Evolutionary conservation across 768 basidiomycete species (phyloP).

Genomic region (Suillus subalutaceus): DNA sequence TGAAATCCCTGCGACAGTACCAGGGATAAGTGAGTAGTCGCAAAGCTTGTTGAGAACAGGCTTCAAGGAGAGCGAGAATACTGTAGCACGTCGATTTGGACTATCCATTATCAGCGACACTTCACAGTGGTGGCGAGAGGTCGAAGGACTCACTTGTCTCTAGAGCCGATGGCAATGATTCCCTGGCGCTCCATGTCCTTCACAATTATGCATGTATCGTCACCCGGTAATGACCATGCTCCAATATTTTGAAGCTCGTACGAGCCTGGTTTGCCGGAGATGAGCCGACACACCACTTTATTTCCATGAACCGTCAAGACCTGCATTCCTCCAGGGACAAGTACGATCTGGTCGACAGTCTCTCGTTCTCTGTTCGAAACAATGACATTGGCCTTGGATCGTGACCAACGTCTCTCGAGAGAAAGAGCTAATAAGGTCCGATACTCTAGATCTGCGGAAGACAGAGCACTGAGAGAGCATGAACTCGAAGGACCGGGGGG

Average conservation of each 20-base stretch:
- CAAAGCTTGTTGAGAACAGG: slow-evolving; percentile 24
- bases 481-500: slow-evolving; percentile 17
- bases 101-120: slow-evolving; percentile 9
- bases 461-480: slow-evolving; percentile 18
- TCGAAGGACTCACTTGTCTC: slow-evolving; percentile 14
- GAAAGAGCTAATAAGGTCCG: slow-evolving; percentile 31
- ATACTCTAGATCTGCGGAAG: slow-evolving; percentile 26
- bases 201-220: slow-evolving; percentile 23
- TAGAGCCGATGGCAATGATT: slow-evolving; percentile 24
- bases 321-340: slow-evolving; percentile 28
- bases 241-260: slow-evolving; percentile 21
- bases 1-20: slow-evolving; percentile 25
- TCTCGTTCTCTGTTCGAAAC: slow-evolving; percentile 8
- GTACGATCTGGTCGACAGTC: slow-evolving; percentile 30
- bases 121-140: neutral
- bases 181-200: slow-evolving; percentile 19
- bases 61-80: slow-evolving; percentile 21
- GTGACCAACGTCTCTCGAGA: slow-evolving; percentile 27
- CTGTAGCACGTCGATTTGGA: slow-evolving; percentile 20
- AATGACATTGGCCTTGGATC: slow-evolving; percentile 19
- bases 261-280: slow-evolving; percentile 21
- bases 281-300: slow-evolving; percentile 25
- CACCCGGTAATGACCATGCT: slow-evolving; percentile 22
- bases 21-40: slow-evolving; percentile 26
- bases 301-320: slow-evolving; percentile 31